phyloP scores from a whole-genome alignment of 306 rosid genomes.

The Vigna radiata region DNA sequence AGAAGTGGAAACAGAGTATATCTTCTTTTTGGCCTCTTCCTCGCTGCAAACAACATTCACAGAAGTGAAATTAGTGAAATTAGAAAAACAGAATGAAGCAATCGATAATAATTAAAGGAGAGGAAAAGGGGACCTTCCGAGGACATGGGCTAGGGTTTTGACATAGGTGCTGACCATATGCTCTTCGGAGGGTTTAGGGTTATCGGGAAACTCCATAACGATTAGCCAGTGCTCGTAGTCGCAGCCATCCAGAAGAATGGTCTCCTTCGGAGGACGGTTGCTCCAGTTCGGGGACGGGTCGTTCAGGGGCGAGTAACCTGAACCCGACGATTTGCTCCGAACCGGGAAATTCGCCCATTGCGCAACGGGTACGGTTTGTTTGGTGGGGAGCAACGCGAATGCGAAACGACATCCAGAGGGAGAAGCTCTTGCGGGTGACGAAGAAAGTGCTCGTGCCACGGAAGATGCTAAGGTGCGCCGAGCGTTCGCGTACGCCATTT shows the following conservation, averaged over 20 bases:
- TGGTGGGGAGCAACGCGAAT: conserved; percentile 48
- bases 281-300: conserved; percentile 94
- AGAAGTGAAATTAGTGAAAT: background rate
- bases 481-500: conserved; percentile 70
- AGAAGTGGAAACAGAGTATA: conserved; percentile 81
- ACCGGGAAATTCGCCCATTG: conserved; percentile 33
- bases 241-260: conserved; percentile 91
- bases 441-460: conserved; percentile 50
- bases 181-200: conserved; percentile 80
- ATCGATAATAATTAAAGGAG: background rate
- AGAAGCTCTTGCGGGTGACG: conserved; percentile 47
- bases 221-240: conserved; percentile 97
- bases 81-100: background rate
- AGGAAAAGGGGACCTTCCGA: conserved; percentile 69
- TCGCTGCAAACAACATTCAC: conserved; percentile 55
- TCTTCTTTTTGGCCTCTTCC: conserved; percentile 90
- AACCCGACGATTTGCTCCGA: conserved; percentile 65
- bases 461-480: conserved; percentile 67
- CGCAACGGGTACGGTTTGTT: conserved; percentile 45
- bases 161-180: conserved; percentile 80
- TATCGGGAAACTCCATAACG: conserved; percentile 72
- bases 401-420: conserved; percentile 59
- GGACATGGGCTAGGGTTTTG: conserved; percentile 74
- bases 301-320: conserved; percentile 81
- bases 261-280: conserved; percentile 89